These are phyloP conservation scores for Candida stauntonica DNA, from an alignment of 805 yeast genomes.

Conservation along the genomic window DNA sequence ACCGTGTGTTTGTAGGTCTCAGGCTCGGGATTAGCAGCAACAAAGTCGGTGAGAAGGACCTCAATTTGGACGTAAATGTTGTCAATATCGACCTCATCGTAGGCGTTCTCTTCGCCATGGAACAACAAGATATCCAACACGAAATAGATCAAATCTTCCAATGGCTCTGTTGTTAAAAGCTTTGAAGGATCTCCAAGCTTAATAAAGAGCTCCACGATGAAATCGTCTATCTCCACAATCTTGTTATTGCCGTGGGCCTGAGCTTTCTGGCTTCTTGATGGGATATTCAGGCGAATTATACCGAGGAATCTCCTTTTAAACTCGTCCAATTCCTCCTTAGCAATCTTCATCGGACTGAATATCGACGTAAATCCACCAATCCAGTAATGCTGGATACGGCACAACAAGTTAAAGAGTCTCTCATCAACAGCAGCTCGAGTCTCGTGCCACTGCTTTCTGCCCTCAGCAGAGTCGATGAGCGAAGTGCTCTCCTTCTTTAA, in stretches of 20 bases:
- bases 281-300: conserved; percentile 42
- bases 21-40: conserved; percentile 13
- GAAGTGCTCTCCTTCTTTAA: conserved; percentile 53
- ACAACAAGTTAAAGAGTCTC: conserved; percentile 48
- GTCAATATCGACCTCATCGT: conserved; percentile 61
- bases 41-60: conserved; percentile 37
- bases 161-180: conserved; percentile 31
- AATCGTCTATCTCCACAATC: conserved; percentile 37
- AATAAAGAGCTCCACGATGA: conserved; percentile 47
- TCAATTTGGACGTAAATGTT: conserved; percentile 49
- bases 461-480: conserved; percentile 49
- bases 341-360: conserved; percentile 38
- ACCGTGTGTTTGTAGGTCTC: conserved; percentile 49
- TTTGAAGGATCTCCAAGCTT: conserved; percentile 38
- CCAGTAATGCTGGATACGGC: conserved; percentile 60
- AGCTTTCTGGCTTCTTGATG: conserved; percentile 43
- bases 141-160: conserved; percentile 63
- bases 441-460: conserved; percentile 76
- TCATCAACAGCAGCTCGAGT: conserved; percentile 58
- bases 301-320: conserved; percentile 37
- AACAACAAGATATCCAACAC: conserved; percentile 54
- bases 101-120: conserved; percentile 62
- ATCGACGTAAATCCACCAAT: conserved; percentile 72
- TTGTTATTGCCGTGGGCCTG: conserved; percentile 8
- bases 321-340: conserved; percentile 22